phyloP scores from a whole-genome alignment of 2,329 filamentous ascomycete species.

The Arthrocladium fulminans region DNA sequence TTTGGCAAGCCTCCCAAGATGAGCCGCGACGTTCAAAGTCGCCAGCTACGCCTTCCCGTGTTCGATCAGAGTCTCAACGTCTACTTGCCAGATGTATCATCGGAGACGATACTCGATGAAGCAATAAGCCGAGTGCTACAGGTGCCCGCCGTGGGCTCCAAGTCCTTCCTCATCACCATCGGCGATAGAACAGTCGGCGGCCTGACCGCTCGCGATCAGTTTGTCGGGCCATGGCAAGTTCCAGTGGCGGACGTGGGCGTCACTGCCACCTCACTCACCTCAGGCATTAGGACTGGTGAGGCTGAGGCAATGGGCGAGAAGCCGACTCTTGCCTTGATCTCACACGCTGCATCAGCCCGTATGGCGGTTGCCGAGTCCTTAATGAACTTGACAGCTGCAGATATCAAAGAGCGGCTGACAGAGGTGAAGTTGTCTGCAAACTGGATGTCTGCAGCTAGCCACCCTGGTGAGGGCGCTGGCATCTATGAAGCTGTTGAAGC shows the following conservation, averaged over 20 bases:
- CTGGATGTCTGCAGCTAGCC: conserved; percentile 97
- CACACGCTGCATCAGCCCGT: conserved; percentile 76
- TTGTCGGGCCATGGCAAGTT: conserved; percentile 93
- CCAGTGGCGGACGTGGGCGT: conserved; percentile 92
- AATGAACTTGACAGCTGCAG: conserved; percentile 81
- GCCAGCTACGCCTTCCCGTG: conserved; percentile 55
- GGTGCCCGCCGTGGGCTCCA: conserved; percentile 87
- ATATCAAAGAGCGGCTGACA: conserved; percentile 61
- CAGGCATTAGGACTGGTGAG: conserved; percentile 69
- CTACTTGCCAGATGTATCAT: conserved; percentile 52
- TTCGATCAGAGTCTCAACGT: conserved; percentile 69
- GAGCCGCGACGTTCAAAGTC: conserved; percentile 62
- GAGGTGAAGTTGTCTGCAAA: conserved; percentile 87
- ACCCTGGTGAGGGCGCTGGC: conserved; percentile 83
- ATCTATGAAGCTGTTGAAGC: conserved; percentile 91
- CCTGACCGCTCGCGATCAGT: conserved; percentile 79
- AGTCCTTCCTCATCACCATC: conserved; percentile 95
- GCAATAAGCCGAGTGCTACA: conserved; percentile 74
- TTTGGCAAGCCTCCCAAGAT: conserved; percentile 84
- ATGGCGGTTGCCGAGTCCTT: conserved; percentile 95
- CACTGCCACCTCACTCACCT: conserved; percentile 69
- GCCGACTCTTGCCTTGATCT: conserved; percentile 80
- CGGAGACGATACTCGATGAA: conserved; percentile 48
- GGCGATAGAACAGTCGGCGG: conserved; percentile 88
- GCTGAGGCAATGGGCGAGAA: conserved; percentile 98